phyloP scores from a whole-genome alignment of 1,284 basidiomycete genomes.

The Malassezia nana region DNA sequence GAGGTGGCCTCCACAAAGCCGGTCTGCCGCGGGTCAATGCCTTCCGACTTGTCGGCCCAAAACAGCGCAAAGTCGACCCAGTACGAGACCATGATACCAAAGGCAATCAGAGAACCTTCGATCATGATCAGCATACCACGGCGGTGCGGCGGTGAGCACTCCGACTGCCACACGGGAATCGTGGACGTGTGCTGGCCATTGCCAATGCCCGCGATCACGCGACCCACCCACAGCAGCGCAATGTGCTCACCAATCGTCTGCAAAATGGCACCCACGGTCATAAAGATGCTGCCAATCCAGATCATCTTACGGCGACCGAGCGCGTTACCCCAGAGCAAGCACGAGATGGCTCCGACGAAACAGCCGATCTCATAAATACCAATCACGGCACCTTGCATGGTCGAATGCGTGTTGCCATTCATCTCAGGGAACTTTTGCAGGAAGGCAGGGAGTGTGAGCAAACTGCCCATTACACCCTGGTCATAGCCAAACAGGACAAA shows the following conservation, averaged over 20 bases:
- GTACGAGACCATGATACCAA: conserved; percentile 38
- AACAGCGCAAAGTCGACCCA: conserved; percentile 45
- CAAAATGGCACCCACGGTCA: conserved; percentile 34
- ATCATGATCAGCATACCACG: conserved; percentile 46
- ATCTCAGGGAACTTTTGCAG: conserved; percentile 31
- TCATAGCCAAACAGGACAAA: conserved; percentile 45
- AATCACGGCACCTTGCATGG: conserved; percentile 36
- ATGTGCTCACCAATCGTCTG: conserved; percentile 30
- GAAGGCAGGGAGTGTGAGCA: conserved; percentile 39
- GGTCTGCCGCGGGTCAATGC: conserved; percentile 19
- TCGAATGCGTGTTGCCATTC: conserved; percentile 18
- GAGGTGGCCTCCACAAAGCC: neutral
- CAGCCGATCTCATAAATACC: conserved; percentile 45
- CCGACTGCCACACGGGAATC: conserved; percentile 45
- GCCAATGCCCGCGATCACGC: conserved; percentile 41
- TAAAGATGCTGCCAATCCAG: conserved; percentile 34
- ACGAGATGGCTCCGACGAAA: conserved; percentile 40
- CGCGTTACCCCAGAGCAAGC: conserved; percentile 36
- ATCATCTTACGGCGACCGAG: conserved; percentile 41
- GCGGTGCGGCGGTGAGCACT: conserved; percentile 42
- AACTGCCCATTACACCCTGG: conserved; percentile 44
- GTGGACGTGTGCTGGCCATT: conserved; percentile 47
- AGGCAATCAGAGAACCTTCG: conserved; percentile 37
- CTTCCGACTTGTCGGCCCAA: conserved; percentile 18
- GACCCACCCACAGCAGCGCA: conserved; percentile 36